Percentiles rank a stretch among this genome's conserved stretches.
phyloP scores from a whole-genome alignment of 2,329 filamentous ascomycete genomes.

The Venturia effusa region DNA sequence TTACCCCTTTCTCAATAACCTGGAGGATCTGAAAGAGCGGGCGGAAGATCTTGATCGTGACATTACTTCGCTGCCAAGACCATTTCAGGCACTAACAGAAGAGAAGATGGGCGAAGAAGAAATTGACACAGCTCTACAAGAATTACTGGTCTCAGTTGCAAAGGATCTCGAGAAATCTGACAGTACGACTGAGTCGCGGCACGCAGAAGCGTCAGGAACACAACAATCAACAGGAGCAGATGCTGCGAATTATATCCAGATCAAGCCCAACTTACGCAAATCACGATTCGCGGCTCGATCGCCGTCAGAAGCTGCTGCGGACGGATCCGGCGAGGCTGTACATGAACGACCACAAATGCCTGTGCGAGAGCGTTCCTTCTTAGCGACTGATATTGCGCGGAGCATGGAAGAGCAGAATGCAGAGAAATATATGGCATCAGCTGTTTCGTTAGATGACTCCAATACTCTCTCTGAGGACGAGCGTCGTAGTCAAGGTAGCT shows the following conservation, averaged over 20 bases:
- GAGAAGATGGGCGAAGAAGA: background rate
- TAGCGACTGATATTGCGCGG: conserved; percentile 32
- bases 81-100: background rate
- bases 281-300: background rate
- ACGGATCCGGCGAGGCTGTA: background rate
- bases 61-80: background rate
- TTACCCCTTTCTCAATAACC: background rate
- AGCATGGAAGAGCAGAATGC: conserved; percentile 4
- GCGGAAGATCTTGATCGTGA: conserved; percentile 2
- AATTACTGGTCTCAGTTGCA: background rate
- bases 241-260: background rate
- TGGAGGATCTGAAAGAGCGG: background rate
- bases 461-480: conserved; percentile 18
- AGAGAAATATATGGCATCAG: background rate
- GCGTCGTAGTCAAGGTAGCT: conserved; percentile 17
- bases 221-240: background rate
- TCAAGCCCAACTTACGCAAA: background rate
- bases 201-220: background rate
- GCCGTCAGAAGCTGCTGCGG: background rate
- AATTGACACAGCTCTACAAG: background rate
- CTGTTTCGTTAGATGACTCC: background rate
- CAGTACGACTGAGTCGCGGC: background rate
- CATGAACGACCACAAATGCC: conserved; percentile 35
- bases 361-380: conserved; percentile 31
- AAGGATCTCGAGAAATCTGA: background rate